Base-by-base conservation (phyloP, 73 alveolate species). In the Paramecium octaurelia region DNA sequence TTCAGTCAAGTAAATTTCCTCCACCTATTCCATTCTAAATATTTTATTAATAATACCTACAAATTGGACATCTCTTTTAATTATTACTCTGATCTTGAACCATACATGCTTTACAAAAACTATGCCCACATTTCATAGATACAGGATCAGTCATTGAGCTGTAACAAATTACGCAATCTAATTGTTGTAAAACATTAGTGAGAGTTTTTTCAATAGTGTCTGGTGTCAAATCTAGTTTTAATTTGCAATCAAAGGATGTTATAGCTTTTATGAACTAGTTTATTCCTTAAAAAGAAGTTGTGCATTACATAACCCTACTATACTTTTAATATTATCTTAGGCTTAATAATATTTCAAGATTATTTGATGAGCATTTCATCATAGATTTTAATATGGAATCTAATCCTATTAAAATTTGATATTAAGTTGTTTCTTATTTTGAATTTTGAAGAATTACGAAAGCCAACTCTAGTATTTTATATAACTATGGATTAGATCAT, bases 121-220 rank as follows among this genome's bases (percentile, higher is more conserved):
- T 64, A 64, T 64, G 84, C 10, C 84, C 84, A 64, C 84, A 64
- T 64, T 64, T 27, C 84, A 64, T 64, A 14, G 84, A 64, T 24
- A 64, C 84, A 31, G 84, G 84, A 31, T 64, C 9, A 10, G 2
- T 64, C 42, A 64, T 31, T 3, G 20, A 7, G 6, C 8, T 64
- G 9, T 64, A 34, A 64, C 84, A 64, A 64, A 64, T 64, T 11
- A 34, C 50, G 31, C 84, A 64, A 12, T 64, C 84, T 64, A 64
- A 27, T 64, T 64, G 12, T 64, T 64, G 29, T 27, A 64, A 64
- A 0, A 34, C 27, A 64, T 64, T 64, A 27, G 27, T 31, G 2
- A 64, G 50, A 27, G 8, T 27, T 16, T 1, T 12, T 31, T 64
- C 84, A 1, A 34, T 31, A 27, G 4, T 27, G 0, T 10, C 48